Percentiles rank a stretch among this genome's conserved stretches.
Evolutionary conservation across 176 grass and related monocot genomes (phyloP).

Genomic region (Oryza meridionalis): DNA sequence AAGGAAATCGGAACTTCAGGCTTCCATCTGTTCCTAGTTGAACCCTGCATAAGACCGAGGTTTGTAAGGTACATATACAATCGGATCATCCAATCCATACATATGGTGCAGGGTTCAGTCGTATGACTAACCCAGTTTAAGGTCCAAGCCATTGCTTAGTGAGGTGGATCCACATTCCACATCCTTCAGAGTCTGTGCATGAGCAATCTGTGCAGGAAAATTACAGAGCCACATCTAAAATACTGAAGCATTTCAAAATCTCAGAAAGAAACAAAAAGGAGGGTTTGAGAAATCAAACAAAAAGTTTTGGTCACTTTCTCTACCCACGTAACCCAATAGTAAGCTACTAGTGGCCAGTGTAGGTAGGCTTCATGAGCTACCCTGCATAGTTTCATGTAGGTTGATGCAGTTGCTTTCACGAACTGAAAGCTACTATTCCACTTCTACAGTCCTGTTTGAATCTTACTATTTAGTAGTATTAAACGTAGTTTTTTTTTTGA

Average conservation of each 20-base stretch:
- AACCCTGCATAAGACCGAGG: conserved; percentile 50
- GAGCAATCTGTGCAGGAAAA: conserved; percentile 58
- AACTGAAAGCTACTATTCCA: conserved; percentile 32
- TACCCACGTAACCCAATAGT: neutral
- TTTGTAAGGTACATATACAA: neutral
- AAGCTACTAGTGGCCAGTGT: neutral
- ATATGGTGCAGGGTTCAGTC: neutral
- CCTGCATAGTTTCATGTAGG: neutral
- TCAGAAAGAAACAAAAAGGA: neutral
- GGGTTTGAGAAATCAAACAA: neutral
- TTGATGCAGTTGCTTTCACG: conserved; percentile 27
- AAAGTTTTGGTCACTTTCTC: neutral
- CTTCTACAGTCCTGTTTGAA: too few relatives aligned
- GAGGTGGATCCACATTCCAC: conserved; percentile 51
- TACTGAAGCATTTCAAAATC: neutral
- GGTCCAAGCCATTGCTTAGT: conserved; percentile 61
- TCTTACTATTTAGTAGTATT: too few relatives aligned
- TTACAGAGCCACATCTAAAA: neutral
- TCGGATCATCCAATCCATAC: neutral
- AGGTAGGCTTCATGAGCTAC: conserved; percentile 23
- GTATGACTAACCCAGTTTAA: conserved; percentile 67
- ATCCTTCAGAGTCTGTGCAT: conserved; percentile 54
- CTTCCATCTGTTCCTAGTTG: conserved; percentile 36
- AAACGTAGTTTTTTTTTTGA: too few relatives aligned
- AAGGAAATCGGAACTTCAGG: neutral